A percentile compares a stretch with the other conserved stretches of the same genome.
Conservation (phyloP, 305 asterid genomes). For the Solanum hybrid region DNA sequence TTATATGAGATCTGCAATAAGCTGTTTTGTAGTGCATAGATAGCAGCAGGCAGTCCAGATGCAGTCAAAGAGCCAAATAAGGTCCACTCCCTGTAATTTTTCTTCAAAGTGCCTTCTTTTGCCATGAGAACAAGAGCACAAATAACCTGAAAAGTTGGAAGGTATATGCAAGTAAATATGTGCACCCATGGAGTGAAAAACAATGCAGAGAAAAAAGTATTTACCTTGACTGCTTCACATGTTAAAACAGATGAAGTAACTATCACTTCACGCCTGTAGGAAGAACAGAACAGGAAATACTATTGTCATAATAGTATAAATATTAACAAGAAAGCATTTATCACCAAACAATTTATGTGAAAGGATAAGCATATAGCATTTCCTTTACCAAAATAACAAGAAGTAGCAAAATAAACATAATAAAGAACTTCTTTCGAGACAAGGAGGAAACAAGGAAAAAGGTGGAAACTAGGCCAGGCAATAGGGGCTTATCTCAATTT, state of each 20-base stretch:
- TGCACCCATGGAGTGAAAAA: slow-evolving; percentile 4
- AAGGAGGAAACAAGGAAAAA: not conserved
- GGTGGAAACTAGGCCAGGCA: not conserved
- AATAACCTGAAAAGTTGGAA: slow-evolving; percentile 44
- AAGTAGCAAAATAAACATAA: not conserved
- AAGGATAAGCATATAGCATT: not conserved
- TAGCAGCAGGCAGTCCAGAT: slow-evolving; percentile 95
- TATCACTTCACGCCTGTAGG: slow-evolving; percentile 78
- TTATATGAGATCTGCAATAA: slow-evolving; percentile 85
- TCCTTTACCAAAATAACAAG: not conserved
- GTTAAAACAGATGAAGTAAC: slow-evolving; percentile 85
- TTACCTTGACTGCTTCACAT: slow-evolving; percentile 87
- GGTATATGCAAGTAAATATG: slow-evolving; percentile 2
- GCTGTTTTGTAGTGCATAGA: slow-evolving; percentile 91
- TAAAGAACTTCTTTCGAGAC: not conserved
- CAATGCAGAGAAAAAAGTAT: slow-evolving; percentile 1
- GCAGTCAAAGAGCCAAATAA: slow-evolving; percentile 78
- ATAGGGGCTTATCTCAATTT: not conserved
- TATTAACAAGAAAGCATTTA: not conserved
- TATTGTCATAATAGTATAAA: not conserved
- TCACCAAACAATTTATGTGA: not conserved
- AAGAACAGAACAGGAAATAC: slow-evolving; percentile 15
- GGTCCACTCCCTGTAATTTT: slow-evolving; percentile 66
- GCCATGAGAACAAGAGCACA: slow-evolving; percentile 76
- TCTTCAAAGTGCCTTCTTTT: slow-evolving; percentile 68